Base-by-base conservation (phyloP, 2,329 filamentous ascomycete species). In the Arachnopeziza araneosa region DNA sequence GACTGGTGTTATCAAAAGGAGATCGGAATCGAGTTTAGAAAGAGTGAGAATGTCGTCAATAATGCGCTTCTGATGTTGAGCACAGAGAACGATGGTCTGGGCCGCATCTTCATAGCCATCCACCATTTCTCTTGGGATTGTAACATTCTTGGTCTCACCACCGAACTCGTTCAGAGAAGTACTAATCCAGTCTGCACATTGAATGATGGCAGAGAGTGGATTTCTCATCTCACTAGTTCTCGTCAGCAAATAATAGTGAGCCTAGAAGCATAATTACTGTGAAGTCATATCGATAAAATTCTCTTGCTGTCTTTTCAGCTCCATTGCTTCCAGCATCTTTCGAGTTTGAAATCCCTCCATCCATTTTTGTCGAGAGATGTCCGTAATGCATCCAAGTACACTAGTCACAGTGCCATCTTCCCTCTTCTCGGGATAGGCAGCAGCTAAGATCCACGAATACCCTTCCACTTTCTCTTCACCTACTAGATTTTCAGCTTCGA, bases 201-300 rank as follows among this genome's bases (percentile, higher is more conserved):
- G 88, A 30, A 91, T 75, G 21, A 91, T 91, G 0, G 88, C 88
- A 51, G 83, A 86, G 24, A 91, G 75, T 0, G 88, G 88, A 66
- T 91, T 91, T 24, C 88, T 80, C 82, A 90, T 87, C 69, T 89
- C 87, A 69, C 61, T 63, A 12, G 17, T 26, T 21, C 1, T 17
- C 50, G 53, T 65, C 24, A 62, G 53, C 30, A 51, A 50, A 23
- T 14, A 30, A 30, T 17, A 21, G 32, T 54, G 48, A 56, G 30
- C n/a, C 22, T 9, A 3, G 26, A n/a, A 2, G 55, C 62, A 24
- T 59, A 66, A 5, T 44, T 19, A 44, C 62, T 68, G 64, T 17
- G 68, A 87, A 1, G 82, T 83, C 77, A 91, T 90, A 72, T 91
- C 89, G 68, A 93, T 90, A 67, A 92, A 92, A 64, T 89, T 89